Percentiles rank a stretch among this genome's conserved stretches.
Evolutionary conservation across 73 alveolate species (phyloP).

Genomic region (Blepharisma japonicum): DNA sequence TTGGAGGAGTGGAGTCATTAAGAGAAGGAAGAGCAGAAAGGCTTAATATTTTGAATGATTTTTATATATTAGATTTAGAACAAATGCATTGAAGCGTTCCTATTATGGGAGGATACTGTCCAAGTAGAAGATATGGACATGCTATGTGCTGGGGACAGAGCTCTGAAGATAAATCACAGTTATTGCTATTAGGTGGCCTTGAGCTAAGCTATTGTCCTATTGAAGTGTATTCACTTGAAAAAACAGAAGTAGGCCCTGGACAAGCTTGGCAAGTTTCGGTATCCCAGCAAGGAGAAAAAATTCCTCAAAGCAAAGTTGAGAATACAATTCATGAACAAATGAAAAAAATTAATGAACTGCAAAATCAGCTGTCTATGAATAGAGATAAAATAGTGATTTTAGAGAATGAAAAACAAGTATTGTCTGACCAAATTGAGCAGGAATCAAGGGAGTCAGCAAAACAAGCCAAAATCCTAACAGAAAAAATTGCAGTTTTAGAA

Average conservation of each 20-base stretch:
- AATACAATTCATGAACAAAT: conserved; percentile 15
- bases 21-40: conserved; percentile 34
- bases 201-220: conserved; percentile 18
- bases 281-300: not conserved
- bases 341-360: conserved; percentile 24
- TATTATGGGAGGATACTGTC: conserved; percentile 27
- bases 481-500: not conserved
- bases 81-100: conserved; percentile 33
- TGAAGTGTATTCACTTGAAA: conserved; percentile 20
- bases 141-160: conserved; percentile 27
- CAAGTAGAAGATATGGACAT: conserved; percentile 22
- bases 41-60: conserved; percentile 18
- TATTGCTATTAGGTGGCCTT: conserved; percentile 21
- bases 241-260: conserved; percentile 23
- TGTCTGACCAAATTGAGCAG: conserved; percentile 21
- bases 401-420: conserved; percentile 20
- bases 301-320: not conserved
- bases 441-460: not conserved
- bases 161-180: conserved; percentile 6
- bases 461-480: not conserved
- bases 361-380: conserved; percentile 17
- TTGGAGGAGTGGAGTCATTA: conserved; percentile 25
- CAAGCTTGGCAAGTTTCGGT: conserved; percentile 14
- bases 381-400: conserved; percentile 22
- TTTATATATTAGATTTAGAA: conserved; percentile 8